Evolutionary conservation across 2,329 filamentous ascomycete genomes (phyloP), one percentile per base, ranked within the genome.

Genomic region (Fusarium sp.): DNA sequence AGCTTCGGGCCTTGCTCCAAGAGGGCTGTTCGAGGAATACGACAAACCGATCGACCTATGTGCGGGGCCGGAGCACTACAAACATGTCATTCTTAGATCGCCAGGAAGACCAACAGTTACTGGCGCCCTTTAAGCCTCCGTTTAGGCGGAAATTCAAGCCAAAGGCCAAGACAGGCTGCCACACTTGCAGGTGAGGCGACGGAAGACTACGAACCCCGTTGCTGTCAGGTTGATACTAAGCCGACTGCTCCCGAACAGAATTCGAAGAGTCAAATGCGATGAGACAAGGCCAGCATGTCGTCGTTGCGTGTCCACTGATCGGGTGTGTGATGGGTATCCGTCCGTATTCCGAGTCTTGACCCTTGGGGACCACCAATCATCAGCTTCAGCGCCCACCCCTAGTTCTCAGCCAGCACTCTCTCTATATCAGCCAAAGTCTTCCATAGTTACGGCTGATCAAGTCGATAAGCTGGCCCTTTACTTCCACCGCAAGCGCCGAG

Each of bases 191-290:
- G 59, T 62, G n/a, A 62, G 58, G 14, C n/a, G 17, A 61, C 15
- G 38, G 40, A 25, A 33, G n/a, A 32, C 25, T 17, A 45, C 6
- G 11, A 15, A 11, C n/a, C 25, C 25, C 14, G 20, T 25, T 25
- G 20, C 54, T 38, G 12, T 22, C 8, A 25, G 20, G 20, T 58
- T 32, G 25, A 43, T 25, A 22, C 57, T 60, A 15, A 60, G 12
- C 30, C 33, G 37, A 27, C 30, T 10, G 7, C 33, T 38, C 20
- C 12, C 5, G n/a, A 58, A 38, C 17, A 65, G 65, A 32, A 63
- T 67, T 20, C 65, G 59, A 17, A 67, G 60, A 58, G 30, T 67
- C 30, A 67, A 67, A 47, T 67, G 65, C 9, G 65, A 67, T 50
- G 58, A 67, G 37, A 20, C 14, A 17, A 30, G 60, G 11, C 65